Conservation (phyloP, 768 basidiomycete genomes). For the Suillus weaverae region DNA sequence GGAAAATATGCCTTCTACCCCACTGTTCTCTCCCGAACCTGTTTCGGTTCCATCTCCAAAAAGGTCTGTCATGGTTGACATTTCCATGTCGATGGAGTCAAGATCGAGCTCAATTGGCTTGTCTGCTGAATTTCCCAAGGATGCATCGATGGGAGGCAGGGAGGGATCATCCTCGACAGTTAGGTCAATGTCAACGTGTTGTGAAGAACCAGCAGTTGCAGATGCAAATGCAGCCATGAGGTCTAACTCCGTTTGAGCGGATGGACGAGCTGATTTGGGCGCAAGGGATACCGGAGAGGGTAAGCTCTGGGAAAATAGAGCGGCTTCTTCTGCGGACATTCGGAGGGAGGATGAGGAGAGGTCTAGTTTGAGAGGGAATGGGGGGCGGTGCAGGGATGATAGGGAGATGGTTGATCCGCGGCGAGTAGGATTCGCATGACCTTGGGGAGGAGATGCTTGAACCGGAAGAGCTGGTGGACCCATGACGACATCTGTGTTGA, state of each 20-base stretch:
- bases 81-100: slow-evolving; percentile 66
- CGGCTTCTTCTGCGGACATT: slow-evolving; percentile 62
- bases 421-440: slow-evolving; percentile 39
- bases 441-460: slow-evolving; percentile 37
- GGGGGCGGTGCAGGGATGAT: slow-evolving; percentile 73
- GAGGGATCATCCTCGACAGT: slow-evolving; percentile 42
- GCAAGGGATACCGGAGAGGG: slow-evolving; percentile 79
- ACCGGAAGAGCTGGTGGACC: slow-evolving; percentile 31
- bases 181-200: slow-evolving; percentile 56
- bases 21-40: slow-evolving; percentile 34
- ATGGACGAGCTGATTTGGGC: slow-evolving; percentile 71
- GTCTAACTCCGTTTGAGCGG: slow-evolving; percentile 57
- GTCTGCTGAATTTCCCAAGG: slow-evolving; percentile 65
- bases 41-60: slow-evolving; percentile 52
- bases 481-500: slow-evolving; percentile 18
- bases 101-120: slow-evolving; percentile 82
- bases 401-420: slow-evolving; percentile 79
- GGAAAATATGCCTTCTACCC: slow-evolving; percentile 54
- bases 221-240: slow-evolving; percentile 63
- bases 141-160: slow-evolving; percentile 30
- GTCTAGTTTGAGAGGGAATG: slow-evolving; percentile 76
- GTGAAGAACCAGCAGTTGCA: slow-evolving; percentile 32
- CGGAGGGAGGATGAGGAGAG: slow-evolving; percentile 69
- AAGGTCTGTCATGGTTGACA: slow-evolving; percentile 47
- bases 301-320: slow-evolving; percentile 57